These are phyloP conservation scores for Leccinellum luteum DNA, from an alignment of 768 basidiomycete genomes.

Conservation along the genomic window DNA sequence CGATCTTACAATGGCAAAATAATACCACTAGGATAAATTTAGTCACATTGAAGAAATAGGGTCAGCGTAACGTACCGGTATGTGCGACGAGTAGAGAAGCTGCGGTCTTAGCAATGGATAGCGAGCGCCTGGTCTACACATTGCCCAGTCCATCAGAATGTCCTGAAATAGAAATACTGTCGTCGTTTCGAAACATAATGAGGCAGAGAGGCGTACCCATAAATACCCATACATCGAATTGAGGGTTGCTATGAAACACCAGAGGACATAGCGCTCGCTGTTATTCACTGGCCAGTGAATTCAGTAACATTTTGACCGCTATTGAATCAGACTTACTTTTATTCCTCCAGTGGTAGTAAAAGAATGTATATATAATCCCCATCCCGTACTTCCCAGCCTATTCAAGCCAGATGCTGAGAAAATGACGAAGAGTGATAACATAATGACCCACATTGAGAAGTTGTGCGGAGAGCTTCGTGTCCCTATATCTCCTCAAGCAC, in stretches of 20 bases:
- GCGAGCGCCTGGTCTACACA: slow-evolving; percentile 56
- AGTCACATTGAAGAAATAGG: not conserved
- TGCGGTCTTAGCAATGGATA: slow-evolving; percentile 70
- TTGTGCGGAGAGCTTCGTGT: slow-evolving; percentile 73
- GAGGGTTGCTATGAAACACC: slow-evolving; percentile 60
- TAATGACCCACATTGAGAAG: slow-evolving; percentile 71
- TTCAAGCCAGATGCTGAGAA: slow-evolving; percentile 1
- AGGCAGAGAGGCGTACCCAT: slow-evolving; percentile 62
- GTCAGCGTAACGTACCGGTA: slow-evolving; percentile 44
- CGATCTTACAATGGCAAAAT: slow-evolving; percentile 65
- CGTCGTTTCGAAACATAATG: not conserved
- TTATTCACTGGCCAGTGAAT: slow-evolving; percentile 23
- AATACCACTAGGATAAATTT: slow-evolving; percentile 54
- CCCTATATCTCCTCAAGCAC: slow-evolving; percentile 81
- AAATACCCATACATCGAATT: slow-evolving; percentile 68
- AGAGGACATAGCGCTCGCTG: slow-evolving; percentile 59
- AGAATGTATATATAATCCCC: slow-evolving; percentile 61
- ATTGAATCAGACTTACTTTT: slow-evolving; percentile 38
- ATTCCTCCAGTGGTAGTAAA: slow-evolving; percentile 80
- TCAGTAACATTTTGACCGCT: not conserved
- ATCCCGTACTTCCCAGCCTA: slow-evolving; percentile 84
- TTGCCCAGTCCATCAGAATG: slow-evolving; percentile 88
- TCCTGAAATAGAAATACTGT: slow-evolving; percentile 49
- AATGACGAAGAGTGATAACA: not conserved
- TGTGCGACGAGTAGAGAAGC: slow-evolving; percentile 64